Evolutionary conservation across 2,329 filamentous ascomycete species (phyloP).

Genomic region (Gliomastix tumulicola): DNA sequence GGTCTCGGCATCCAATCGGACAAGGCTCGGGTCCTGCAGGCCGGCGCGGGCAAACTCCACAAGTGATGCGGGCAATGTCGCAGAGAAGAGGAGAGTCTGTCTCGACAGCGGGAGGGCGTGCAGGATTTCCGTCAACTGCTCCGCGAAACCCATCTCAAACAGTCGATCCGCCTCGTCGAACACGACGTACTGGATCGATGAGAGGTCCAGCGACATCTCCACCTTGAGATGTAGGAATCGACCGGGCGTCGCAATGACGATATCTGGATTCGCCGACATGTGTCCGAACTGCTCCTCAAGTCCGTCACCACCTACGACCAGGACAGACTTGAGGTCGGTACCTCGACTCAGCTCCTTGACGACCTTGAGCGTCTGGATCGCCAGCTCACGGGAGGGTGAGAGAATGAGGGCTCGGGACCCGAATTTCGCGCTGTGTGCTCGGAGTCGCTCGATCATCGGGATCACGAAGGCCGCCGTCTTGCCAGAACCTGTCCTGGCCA

Average conservation of each 20-base stretch:
- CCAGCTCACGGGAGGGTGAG: constrained; percentile 89
- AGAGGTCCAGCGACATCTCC: constrained; percentile 90
- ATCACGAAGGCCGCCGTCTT: constrained; percentile 98
- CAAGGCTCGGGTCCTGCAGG: constrained; percentile 82
- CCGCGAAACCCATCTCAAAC: constrained; percentile 98
- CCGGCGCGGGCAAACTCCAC: constrained; percentile 95
- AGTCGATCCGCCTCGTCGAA: constrained; percentile 96
- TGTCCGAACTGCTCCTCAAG: constrained; percentile 90
- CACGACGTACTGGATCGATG: constrained; percentile 86
- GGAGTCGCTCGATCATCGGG: constrained; percentile 93
- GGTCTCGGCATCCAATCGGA: constrained; percentile 87
- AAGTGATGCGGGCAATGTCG: constrained; percentile 85
- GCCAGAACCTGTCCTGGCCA: constrained; percentile 97
- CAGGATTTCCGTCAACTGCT: constrained; percentile 88
- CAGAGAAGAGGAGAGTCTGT: constrained; percentile 91
- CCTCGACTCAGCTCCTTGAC: constrained; percentile 90
- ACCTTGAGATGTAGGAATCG: constrained; percentile 95
- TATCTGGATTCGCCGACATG: constrained; percentile 93
- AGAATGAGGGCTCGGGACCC: constrained; percentile 82
- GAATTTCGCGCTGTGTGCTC: constrained; percentile 78
- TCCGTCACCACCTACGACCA: constrained; percentile 92
- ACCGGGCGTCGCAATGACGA: constrained; percentile 93
- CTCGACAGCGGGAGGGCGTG: constrained; percentile 76
- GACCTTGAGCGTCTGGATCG: constrained; percentile 90
- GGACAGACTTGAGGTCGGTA: constrained; percentile 82